phyloP scores from a whole-genome alignment of 768 basidiomycete species.

The Gyrodon lividus region DNA sequence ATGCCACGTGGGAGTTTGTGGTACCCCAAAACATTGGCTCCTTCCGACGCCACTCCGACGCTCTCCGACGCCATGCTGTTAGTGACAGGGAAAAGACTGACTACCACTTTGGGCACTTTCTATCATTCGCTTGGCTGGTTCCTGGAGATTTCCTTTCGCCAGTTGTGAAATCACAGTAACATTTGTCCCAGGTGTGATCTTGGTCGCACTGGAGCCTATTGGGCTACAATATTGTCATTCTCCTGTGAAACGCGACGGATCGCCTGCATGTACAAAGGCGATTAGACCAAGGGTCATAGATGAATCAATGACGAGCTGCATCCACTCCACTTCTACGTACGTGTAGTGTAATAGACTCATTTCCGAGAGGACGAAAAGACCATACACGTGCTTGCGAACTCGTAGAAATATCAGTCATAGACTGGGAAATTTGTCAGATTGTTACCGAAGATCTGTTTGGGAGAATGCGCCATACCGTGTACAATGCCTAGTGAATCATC shows the following conservation, averaged over 20 bases:
- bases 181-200: conserved; percentile 4
- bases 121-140: background rate
- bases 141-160: background rate
- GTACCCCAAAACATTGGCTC: conserved; percentile 11
- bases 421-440: conserved; percentile 29
- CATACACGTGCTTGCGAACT: background rate
- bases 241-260: background rate
- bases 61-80: background rate
- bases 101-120: background rate
- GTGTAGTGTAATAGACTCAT: conserved; percentile 3
- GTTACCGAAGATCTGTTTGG: conserved; percentile 10
- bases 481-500: conserved; percentile 39
- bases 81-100: background rate
- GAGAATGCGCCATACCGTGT: conserved; percentile 38
- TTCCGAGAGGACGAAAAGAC: conserved; percentile 1
- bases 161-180: background rate
- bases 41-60: conserved; percentile 7
- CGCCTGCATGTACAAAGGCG: conserved; percentile 4
- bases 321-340: conserved; percentile 8
- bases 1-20: conserved; percentile 36
- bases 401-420: conserved; percentile 35
- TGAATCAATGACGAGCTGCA: background rate
- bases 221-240: background rate
- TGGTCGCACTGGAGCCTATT: conserved; percentile 3
- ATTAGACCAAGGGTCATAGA: conserved; percentile 7